Evolutionary conservation across 345 rosid species (phyloP), one percentile per base, ranked within the genome.

Genomic region (Sisymbrium irio): DNA sequence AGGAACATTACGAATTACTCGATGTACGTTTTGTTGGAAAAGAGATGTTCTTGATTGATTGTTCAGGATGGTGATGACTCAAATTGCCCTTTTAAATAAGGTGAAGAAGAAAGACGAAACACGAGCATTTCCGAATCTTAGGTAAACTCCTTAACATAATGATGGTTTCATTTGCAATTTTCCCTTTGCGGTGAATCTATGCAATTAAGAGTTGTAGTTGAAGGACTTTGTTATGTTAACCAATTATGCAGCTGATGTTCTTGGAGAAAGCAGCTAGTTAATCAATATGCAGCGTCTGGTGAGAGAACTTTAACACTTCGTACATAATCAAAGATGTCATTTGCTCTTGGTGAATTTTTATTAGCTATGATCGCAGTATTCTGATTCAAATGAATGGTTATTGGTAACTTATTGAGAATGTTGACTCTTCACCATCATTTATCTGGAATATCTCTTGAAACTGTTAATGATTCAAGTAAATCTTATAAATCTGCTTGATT

Each of bases 231-330:
- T 17, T 74, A 42, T 62, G 77, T 17, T 7, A 5, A 86, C 89
- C 85, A 87, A 82, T 81, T 83, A 78, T 85, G 88, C 91, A 91
- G 98, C 85, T 79, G 87, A 87, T 53, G 77, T 94, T 77, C 97
- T 97, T 14, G 77, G 82, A 83, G 97, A 87, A 44, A 86, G 91
- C 67, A 81, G 89, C 87, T 83, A 85, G 68, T 77, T 94, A 67
- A 78, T 84, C 65, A 91, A 86, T 86, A 83, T 94, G 90, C 98
- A 91, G 72, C 95, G 97, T 66, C 75, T 94, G 89, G 98, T 91
- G 73, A 82, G 86, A 63, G 0, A 37, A 54, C n/a, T 68, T 54
- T 53, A 17, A 30, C 41, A 56, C 61, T 46, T 65, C 40, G 0
- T 9, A 17, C 2, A 6, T 27, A 3, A 27, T 27, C 28, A 27